Evolutionary conservation across 108 stramenopile genomes (phyloP), one percentile per base, ranked within the genome.

Genomic region (Nitzschia putrida): DNA sequence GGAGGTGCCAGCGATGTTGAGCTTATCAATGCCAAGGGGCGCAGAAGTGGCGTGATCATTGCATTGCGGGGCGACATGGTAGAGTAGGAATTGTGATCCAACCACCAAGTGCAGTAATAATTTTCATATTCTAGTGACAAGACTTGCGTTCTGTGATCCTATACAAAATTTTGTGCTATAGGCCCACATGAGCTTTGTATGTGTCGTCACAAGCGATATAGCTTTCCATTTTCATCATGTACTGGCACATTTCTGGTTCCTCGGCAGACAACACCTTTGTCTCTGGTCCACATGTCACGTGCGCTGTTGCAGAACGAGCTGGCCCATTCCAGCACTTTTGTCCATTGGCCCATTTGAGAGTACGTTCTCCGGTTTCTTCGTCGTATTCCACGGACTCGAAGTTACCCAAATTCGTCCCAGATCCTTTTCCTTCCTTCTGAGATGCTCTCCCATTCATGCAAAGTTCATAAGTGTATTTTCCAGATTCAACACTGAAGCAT

Each of bases 311-410:
- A 9, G 89, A 90, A 61, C 92, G 77, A 24, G 71, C 14, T 34
- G 92, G 92, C 9, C 92, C 92, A 64, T 93, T 90, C 92, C 92
- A 93, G 59, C 92, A 93, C 57, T 88, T 88, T 37, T 81, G 77
- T 24, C 92, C 92, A 24, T 65, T 57, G 21, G 64, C 70, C 89
- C 89, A 93, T 54, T 67, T 78, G 66, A 88, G 64, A 6, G 78
- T 69, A 16, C 87, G 71, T n/a, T 59, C 39, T 3, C 84, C 82
- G 34, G 68, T 72, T 50, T 80, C 69, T 5, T 83, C 71, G 42
- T 56, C 37, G 53, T 63, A 42, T 26, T 73, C 79, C 49, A 77
- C 64, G 5, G 64, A 50, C 10, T 72, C 63, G 61, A 80, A 93
- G 25, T 66, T 44, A 10, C 92, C 92, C 41, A 93, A 73, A 68